phyloP scores from a whole-genome alignment of 1,284 basidiomycete species.

The Boletus mariae region DNA sequence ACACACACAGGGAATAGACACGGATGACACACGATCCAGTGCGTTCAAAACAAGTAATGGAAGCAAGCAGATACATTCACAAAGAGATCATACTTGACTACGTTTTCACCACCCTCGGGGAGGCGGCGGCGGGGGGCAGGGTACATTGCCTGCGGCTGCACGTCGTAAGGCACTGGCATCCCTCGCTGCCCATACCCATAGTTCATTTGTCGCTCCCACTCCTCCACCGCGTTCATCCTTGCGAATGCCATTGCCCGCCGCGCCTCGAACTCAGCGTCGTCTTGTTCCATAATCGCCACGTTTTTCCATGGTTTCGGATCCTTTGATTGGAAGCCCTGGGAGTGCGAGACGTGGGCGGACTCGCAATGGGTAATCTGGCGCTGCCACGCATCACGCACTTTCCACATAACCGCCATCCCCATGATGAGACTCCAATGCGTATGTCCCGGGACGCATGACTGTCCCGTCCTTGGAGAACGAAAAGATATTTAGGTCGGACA shows the following conservation, averaged over 20 bases:
- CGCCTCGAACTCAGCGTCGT: slow-evolving; percentile 23
- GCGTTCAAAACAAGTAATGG: not conserved
- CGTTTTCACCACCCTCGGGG: too few relatives aligned
- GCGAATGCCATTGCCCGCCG: not conserved
- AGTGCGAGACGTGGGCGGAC: too few relatives aligned
- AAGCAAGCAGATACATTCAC: not conserved
- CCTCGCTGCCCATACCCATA: not conserved
- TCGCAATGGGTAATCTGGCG: too few relatives aligned
- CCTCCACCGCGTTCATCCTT: not conserved
- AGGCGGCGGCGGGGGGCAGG: not conserved
- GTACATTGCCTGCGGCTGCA: not conserved
- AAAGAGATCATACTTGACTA: not conserved
- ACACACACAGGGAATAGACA: too few relatives aligned
- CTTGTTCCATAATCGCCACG: slow-evolving; percentile 25
- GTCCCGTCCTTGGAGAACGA: slow-evolving; percentile 6
- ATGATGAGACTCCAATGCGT: not conserved
- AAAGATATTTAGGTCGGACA: slow-evolving; percentile 8
- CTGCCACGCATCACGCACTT: not conserved
- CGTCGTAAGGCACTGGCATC: too few relatives aligned
- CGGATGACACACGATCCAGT: not conserved
- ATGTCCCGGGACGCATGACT: not conserved
- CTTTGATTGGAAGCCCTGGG: not conserved
- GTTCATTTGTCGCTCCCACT: not conserved
- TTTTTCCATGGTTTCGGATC: slow-evolving; percentile 29
- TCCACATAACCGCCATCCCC: not conserved